Base-by-base conservation (phyloP, 176 grass and related monocot genomes). In the Metroxylon sagu region DNA sequence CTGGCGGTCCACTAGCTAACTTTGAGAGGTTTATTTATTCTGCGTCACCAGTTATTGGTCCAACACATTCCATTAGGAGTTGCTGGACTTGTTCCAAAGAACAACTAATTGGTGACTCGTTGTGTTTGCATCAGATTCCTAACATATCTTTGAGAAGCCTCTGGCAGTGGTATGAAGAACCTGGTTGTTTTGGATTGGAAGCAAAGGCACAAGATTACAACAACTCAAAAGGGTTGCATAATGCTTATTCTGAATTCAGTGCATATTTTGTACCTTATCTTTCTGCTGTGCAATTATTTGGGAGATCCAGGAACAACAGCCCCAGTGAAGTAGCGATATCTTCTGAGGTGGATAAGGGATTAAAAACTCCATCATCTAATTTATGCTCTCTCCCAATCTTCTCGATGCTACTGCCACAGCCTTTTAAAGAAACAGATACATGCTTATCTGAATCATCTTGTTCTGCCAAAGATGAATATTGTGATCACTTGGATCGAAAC, bases 101-200 rank as follows among this genome's bases (percentile, higher is more conserved):
- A 27, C 72, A 70, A 56, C 23, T 52, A 61, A 25, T 28, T 65
- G 78, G 54, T 18, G 25, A 56, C 29, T 59, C 64, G 54, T 31
- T 58, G 62, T 83, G 21, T 73, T 61, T 26, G 67, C 70, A 79
- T 65, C 79, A 68, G 59, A 50, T 70, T 14, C 67, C 76, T 53
- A 76, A 69, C 56, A 31, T 79, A 52, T 69, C 73, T 59, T 62
- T 88, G 58, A 76, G 60, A 48, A 79, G 52, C 14, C 60, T 88
- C 50, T 88, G 85, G 79, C 71, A 88, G 52, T 88, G 85, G 85
- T 88, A 88, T 43, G 79, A 88, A 88, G 85, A 88, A 66, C 85
- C 80, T 76, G 85, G 85, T 27, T 88, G 85, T 68, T 88, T 83
- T 79, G 85, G 85, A 16, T 70, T 88, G 79, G 76, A 79, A 76